These are phyloP conservation scores for Hansenula sp. DNA, from an alignment of 1,139 yeast genomes.

Conservation along the genomic window DNA sequence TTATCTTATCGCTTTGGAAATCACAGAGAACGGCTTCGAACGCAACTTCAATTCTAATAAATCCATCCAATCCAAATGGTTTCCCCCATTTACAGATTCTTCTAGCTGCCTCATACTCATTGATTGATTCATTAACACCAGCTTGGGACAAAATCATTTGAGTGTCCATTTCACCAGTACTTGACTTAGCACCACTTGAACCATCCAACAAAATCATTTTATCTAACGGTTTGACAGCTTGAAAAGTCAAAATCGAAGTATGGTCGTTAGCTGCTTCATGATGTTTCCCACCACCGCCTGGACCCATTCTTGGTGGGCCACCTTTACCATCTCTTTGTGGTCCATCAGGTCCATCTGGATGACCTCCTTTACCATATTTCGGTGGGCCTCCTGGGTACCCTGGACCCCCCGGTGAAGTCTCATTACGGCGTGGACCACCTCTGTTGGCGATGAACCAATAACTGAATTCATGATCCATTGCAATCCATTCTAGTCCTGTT, in stretches of 20 bases:
- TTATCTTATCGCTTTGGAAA: constrained; percentile 36
- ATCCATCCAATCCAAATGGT: constrained; percentile 47
- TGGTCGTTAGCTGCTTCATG: constrained; percentile 8
- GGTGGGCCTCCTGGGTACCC: constrained; percentile 3
- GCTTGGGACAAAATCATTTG: constrained; percentile 31
- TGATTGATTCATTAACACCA: constrained; percentile 25
- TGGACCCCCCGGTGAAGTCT: constrained; percentile 4
- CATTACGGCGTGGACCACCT: constrained; percentile 10
- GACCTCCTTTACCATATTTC: not conserved
- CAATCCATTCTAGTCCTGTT: constrained; percentile 48
- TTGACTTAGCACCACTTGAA: constrained; percentile 51
- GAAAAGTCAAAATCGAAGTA: constrained; percentile 36
- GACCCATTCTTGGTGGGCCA: not conserved
- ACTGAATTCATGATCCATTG: constrained; percentile 55
- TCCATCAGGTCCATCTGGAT: not conserved
- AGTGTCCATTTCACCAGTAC: constrained; percentile 57
- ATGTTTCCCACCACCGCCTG: constrained; percentile 3
- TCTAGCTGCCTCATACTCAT: constrained; percentile 41
- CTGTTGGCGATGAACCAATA: constrained; percentile 35
- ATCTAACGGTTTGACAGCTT: constrained; percentile 39
- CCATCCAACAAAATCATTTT: constrained; percentile 50
- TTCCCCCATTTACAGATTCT: constrained; percentile 36
- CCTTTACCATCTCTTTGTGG: not conserved
- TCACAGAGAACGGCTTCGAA: constrained; percentile 54
- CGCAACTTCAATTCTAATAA: constrained; percentile 50